Percentiles rank a stretch among this genome's conserved stretches.
These are phyloP conservation scores for Petunia hybrid DNA, from an alignment of 305 asterid genomes.

Conservation along the genomic window DNA sequence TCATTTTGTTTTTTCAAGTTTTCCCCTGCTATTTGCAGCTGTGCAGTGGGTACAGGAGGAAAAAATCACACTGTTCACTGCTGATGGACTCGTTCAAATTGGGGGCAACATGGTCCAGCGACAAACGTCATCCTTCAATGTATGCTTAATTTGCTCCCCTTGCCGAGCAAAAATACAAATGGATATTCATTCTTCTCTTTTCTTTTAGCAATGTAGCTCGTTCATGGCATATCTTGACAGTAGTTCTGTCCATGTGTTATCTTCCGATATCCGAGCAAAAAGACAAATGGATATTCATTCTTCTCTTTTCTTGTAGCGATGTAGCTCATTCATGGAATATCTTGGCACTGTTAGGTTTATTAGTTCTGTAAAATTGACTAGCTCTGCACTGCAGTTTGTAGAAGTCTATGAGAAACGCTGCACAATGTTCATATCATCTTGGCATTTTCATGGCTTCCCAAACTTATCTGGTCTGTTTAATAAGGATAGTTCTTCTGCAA, in stretches of 20 bases:
- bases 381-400: background rate
- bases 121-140: conserved; percentile 63
- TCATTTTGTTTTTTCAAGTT: background rate
- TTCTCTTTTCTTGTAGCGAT: background rate
- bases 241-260: background rate
- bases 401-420: background rate
- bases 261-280: background rate
- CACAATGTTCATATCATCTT: background rate
- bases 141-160: conserved; percentile 36
- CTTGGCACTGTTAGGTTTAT: background rate
- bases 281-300: background rate
- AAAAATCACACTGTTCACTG: conserved; percentile 75
- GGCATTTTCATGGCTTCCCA: background rate
- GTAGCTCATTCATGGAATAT: background rate
- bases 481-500: background rate
- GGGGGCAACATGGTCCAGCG: conserved; percentile 91
- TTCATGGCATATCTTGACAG: background rate
- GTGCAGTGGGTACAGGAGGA: conserved; percentile 90
- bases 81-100: conserved; percentile 88
- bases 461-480: background rate
- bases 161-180: background rate
- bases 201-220: background rate
- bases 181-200: too few species aligned
- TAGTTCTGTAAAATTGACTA: background rate
- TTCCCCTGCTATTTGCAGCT: conserved; percentile 51